Percentiles rank a stretch among this genome's conserved stretches.
Evolutionary conservation across 106 monocot species (phyloP).

Genomic region (Iris macrosiphon): DNA sequence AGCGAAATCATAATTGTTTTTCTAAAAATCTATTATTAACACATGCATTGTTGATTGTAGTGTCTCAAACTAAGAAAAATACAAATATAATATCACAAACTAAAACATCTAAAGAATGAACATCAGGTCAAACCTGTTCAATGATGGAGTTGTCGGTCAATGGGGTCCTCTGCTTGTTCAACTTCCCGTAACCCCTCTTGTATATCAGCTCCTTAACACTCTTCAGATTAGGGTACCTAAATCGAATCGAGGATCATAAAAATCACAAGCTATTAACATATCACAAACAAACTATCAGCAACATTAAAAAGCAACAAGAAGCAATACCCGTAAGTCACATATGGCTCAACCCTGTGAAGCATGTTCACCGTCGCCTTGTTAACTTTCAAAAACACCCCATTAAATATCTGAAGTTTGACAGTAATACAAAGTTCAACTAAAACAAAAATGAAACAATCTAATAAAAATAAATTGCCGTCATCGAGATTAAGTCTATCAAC

Average conservation of each 20-base stretch:
- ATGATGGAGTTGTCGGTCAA: conserved; percentile 34
- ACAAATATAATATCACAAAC: too few relatives aligned
- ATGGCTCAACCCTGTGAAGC: conserved; percentile 45
- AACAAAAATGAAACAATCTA: not conserved
- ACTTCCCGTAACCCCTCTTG: conserved; percentile 41
- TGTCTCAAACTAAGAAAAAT: too few relatives aligned
- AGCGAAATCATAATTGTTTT: too few relatives aligned
- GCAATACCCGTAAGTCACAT: conserved; percentile 46
- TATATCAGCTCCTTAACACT: conserved; percentile 35
- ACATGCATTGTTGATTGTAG: too few relatives aligned
- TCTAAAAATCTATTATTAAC: too few relatives aligned
- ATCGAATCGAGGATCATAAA: too few relatives aligned
- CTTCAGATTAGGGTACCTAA: conserved; percentile 43
- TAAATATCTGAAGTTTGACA: conserved; percentile 32
- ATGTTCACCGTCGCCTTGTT: conserved; percentile 53
- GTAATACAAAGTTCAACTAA: not conserved
- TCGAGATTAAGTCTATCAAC: not conserved
- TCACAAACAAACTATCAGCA: not conserved
- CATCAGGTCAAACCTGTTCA: conserved; percentile 38
- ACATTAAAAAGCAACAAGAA: not conserved
- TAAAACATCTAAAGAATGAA: too few relatives aligned
- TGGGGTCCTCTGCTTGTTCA: conserved; percentile 42
- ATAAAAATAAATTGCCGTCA: too few relatives aligned
- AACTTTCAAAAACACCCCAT: conserved; percentile 47
- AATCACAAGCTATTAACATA: too few relatives aligned